These are phyloP conservation scores for Eutrema salsugineum DNA, from an alignment of 441 rosid species.

Conservation along the genomic window DNA sequence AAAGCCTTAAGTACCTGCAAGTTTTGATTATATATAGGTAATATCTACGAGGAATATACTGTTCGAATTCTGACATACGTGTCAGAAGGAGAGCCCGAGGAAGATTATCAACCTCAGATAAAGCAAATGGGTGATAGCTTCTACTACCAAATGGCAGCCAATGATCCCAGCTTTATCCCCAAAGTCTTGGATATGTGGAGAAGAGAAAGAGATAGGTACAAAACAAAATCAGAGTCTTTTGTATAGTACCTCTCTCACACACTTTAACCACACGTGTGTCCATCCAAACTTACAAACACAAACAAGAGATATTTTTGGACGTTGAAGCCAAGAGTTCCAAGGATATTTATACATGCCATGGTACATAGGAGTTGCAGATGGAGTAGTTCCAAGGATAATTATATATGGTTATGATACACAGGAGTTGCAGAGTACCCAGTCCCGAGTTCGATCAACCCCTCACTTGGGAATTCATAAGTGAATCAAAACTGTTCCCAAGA, in stretches of 20 bases:
- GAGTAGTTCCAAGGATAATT: not conserved
- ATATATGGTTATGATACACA: conserved; percentile 21
- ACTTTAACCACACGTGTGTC: conserved; percentile 18
- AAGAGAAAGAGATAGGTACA: conserved; percentile 28
- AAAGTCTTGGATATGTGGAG: conserved; percentile 37
- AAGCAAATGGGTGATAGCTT: conserved; percentile 51
- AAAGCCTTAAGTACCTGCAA: conserved; percentile 37
- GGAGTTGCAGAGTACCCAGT: not conserved
- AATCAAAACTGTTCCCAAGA: conserved; percentile 31
- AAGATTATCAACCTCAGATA: conserved; percentile 65
- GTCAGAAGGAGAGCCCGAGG: conserved; percentile 50
- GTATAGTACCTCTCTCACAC: conserved; percentile 25
- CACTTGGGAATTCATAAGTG: conserved; percentile 6
- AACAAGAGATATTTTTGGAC: conserved; percentile 17
- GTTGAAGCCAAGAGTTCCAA: conserved; percentile 8
- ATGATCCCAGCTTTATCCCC: conserved; percentile 28
- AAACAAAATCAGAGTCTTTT: conserved; percentile 22
- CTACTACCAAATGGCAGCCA: conserved; percentile 42
- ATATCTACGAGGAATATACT: conserved; percentile 40
- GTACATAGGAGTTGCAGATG: not conserved
- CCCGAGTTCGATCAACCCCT: not conserved
- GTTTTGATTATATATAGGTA: conserved; percentile 36
- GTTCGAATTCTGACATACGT: conserved; percentile 37
- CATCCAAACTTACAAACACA: conserved; percentile 9
- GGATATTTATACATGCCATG: conserved; percentile 15